Base-by-base conservation (phyloP, 1,284 basidiomycete species). In the Apiotrichum veenhuisii region DNA sequence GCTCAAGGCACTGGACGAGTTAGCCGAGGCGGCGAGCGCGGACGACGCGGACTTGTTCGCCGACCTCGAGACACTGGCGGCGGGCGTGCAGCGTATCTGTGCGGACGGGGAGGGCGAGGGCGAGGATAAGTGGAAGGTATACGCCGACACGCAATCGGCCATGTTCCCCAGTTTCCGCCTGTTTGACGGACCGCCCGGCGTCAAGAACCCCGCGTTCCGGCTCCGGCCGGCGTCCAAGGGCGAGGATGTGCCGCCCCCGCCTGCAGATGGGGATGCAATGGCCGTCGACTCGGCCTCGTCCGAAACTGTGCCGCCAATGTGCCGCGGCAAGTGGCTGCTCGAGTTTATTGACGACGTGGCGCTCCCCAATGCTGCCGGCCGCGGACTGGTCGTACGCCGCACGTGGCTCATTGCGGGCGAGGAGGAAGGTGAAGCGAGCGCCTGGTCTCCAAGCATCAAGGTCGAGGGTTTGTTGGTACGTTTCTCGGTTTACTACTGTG, bases 401-500 rank as follows among this genome's bases (percentile, higher is more conserved):
- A 61, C 64, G 22, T 71, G 68, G 70, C 62, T 72, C 8, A 26
- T 42, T 23, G 36, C 60, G 0, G 47, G 22, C 5, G 45, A 38
- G 10, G 48, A 54, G 36, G 48, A 57, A 30, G 34, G 42, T 14
- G 62, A 50, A 33, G 49, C 52, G n/a, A 61, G 45, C 12, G 50
- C 43, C 3, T 61, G 61, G 62, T 55, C 64, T 26, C 62, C 58
- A 0, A 50, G 55, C 8, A 62, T 69, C 27, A 63, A 64, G 48
- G 58, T 68, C 5, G 72, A 74, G 46, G 64, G 70, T 10, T 52
- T 73, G 2, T 59, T 74, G 40, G 71, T 71, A 41, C 60, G 70
- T 62, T 11, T 2, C n/a, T 8, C 36, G 36, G 36, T 14, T 9
- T 8, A 37, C 15, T 30, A 30, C 5, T 37, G 4, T 37, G 9